Evolutionary conservation across 371 early-diverging fungal species (phyloP).

Genomic region (Actinomortierella ambigua): DNA sequence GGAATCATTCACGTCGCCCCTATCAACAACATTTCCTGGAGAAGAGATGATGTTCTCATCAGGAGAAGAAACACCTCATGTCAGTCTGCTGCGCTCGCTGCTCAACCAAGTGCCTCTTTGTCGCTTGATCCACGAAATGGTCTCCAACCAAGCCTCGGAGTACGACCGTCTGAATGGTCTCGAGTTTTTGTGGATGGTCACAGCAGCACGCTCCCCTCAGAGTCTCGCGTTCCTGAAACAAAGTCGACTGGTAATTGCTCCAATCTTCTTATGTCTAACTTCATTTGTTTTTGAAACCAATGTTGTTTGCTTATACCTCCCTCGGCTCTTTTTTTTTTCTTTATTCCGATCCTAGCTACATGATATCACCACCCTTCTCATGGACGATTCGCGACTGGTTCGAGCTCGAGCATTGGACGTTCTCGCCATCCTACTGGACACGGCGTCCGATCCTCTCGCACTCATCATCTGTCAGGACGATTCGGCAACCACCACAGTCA

Average conservation of each 20-base stretch:
- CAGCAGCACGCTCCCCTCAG: constrained; percentile 23
- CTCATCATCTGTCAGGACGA: no score
- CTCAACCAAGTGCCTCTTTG: constrained; percentile 32
- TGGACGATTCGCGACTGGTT: constrained; percentile 48
- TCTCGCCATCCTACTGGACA: constrained; percentile 39
- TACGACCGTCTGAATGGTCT: constrained; percentile 40
- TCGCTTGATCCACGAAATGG: constrained; percentile 37
- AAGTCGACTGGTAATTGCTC: constrained; percentile 32
- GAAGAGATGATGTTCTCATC: no score
- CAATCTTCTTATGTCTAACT: no score
- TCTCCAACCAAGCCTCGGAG: constrained; percentile 37
- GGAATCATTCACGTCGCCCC: no score
- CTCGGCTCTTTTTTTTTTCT: no score
- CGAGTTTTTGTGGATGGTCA: constrained; percentile 45
- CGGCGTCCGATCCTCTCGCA: constrained; percentile 32
- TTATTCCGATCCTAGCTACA: constrained; percentile 2
- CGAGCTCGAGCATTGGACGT: constrained; percentile 43
- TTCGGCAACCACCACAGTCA: no score
- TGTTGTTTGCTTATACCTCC: no score
- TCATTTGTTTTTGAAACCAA: neutral
- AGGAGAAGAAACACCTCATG: constrained; percentile 24
- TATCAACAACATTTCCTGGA: no score
- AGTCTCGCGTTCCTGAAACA: constrained; percentile 35
- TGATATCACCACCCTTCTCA: constrained; percentile 16
- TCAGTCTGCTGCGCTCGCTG: constrained; percentile 28